These are phyloP conservation scores for Trichocladium antarcticum DNA, from an alignment of 495 filamentous ascomycete genomes.

Conservation along the genomic window DNA sequence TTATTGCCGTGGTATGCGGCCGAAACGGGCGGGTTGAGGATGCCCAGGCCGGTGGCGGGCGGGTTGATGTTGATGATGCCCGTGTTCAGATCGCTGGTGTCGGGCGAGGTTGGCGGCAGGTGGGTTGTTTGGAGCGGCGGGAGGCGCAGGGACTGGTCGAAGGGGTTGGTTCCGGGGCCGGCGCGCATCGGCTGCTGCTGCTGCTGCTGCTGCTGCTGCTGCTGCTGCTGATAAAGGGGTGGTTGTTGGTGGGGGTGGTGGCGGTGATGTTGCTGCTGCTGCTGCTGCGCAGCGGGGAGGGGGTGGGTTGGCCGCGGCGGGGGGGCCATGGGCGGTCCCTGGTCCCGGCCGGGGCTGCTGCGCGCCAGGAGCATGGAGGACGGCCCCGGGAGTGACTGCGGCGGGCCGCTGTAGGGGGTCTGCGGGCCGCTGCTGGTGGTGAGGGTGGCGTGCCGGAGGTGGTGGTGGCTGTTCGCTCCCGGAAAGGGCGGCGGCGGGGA, in stretches of 20 bases:
- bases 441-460: not conserved
- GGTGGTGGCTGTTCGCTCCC: not conserved
- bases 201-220: not conserved
- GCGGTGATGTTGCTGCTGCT: too few relatives aligned
- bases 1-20: too few relatives aligned
- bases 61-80: too few relatives aligned
- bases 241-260: too few relatives aligned
- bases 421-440: not conserved
- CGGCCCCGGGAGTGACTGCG: not conserved
- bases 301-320: too few relatives aligned
- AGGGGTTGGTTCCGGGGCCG: not conserved
- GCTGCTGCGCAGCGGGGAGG: too few relatives aligned
- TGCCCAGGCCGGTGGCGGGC: too few relatives aligned
- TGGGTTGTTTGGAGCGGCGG: slow-evolving; percentile 51
- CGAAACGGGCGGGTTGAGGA: too few relatives aligned
- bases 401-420: not conserved
- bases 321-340: too few relatives aligned
- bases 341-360: not conserved
- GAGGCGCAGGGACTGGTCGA: slow-evolving; percentile 40
- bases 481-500: slow-evolving; percentile 11
- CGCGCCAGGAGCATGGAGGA: slow-evolving; percentile 1
- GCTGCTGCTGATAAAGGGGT: too few relatives aligned
- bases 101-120: slow-evolving; percentile 15
- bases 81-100: too few relatives aligned
- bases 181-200: not conserved